These are phyloP conservation scores for Nannochloris sp. DNA, from an alignment of 139 green algal genomes.

Conservation along the genomic window DNA sequence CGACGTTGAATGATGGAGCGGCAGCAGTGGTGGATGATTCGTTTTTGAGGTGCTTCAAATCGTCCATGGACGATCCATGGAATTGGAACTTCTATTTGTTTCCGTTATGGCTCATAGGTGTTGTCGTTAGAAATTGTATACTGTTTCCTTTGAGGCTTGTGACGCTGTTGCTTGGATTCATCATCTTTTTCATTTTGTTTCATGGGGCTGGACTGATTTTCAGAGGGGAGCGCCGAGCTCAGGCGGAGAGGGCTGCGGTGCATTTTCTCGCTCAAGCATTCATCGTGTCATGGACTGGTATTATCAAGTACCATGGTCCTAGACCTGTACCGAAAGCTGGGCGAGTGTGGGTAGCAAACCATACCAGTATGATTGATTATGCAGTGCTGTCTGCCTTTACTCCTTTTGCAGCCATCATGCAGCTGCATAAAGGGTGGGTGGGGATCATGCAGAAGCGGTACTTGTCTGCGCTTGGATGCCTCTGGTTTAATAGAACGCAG, in stretches of 20 bases:
- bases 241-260: slow-evolving; percentile 39
- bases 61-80: slow-evolving; percentile 70
- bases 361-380: slow-evolving; percentile 99
- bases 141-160: slow-evolving; percentile 74
- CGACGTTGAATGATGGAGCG: slow-evolving; percentile 70
- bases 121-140: slow-evolving; percentile 63
- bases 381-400: slow-evolving; percentile 80
- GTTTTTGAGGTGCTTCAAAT: slow-evolving; percentile 89
- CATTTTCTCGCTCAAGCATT: slow-evolving; percentile 68
- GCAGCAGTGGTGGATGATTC: slow-evolving; percentile 88
- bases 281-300: slow-evolving; percentile 81
- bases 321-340: slow-evolving; percentile 54
- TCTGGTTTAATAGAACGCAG: slow-evolving; percentile 96
- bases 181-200: slow-evolving; percentile 75
- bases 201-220: slow-evolving; percentile 43
- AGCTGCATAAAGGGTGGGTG: slow-evolving; percentile 83
- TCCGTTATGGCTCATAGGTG: slow-evolving; percentile 70
- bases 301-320: slow-evolving; percentile 85
- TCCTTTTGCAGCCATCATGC: slow-evolving; percentile 90
- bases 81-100: slow-evolving; percentile 99
- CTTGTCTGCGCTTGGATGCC: slow-evolving; percentile 80
- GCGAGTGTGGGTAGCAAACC: slow-evolving; percentile 95
- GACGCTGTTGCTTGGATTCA: slow-evolving; percentile 58
- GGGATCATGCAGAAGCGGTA: slow-evolving; percentile 80
- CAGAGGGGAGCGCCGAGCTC: background rate